phyloP scores from a whole-genome alignment of 495 filamentous ascomycete genomes.

The Tuber magnatum region DNA sequence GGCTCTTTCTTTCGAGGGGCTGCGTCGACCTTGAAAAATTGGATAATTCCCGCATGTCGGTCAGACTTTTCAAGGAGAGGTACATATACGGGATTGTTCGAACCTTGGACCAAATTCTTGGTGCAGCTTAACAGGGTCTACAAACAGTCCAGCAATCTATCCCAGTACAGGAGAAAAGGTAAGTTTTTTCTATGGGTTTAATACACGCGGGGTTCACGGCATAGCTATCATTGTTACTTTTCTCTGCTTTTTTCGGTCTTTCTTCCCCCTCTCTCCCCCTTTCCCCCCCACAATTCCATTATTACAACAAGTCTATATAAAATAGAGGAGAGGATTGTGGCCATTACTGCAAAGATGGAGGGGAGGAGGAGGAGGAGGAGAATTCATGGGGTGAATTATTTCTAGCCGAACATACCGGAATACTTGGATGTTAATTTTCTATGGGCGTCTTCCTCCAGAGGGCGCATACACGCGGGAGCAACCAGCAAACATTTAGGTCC shows the following conservation, averaged over 20 bases:
- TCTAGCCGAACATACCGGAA: not conserved
- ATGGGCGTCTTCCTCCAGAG: not conserved
- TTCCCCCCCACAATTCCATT: not conserved
- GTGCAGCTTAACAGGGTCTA: not conserved
- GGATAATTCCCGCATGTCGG: not conserved
- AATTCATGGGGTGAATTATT: not conserved
- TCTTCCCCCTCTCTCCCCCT: not conserved
- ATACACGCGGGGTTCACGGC: not conserved
- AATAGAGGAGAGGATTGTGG: not conserved
- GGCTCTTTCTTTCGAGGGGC: constrained; percentile 1
- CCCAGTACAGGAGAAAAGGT: not conserved
- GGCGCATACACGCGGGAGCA: not conserved
- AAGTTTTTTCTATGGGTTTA: not conserved
- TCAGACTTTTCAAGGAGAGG: not conserved
- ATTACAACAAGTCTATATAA: not conserved
- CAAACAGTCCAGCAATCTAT: not conserved
- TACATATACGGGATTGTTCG: not conserved
- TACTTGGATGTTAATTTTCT: not conserved
- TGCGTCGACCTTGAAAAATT: constrained; percentile 2
- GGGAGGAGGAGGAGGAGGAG: too few relatives aligned
- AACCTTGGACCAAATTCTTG: not conserved
- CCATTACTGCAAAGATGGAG: not conserved
- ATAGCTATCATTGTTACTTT: not conserved
- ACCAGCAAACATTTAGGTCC: not conserved
- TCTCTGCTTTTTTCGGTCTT: not conserved